Evolutionary conservation across 2,329 filamentous ascomycete genomes (phyloP).

Genomic region (Fusarium sororula): DNA sequence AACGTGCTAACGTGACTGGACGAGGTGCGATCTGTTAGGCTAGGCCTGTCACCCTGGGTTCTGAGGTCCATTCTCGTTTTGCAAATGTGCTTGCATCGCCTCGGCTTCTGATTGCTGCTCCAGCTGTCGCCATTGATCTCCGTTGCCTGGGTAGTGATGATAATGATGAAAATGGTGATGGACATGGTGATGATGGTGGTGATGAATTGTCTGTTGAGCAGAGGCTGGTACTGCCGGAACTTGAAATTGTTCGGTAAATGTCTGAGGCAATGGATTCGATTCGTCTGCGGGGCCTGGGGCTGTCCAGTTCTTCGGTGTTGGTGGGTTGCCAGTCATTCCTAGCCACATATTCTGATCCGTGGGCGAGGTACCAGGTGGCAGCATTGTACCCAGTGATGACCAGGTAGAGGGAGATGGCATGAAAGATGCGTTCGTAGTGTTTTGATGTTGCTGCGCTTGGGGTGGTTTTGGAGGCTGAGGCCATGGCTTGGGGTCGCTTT

Average conservation of each 20-base stretch:
- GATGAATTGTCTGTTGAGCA: constrained; percentile 25
- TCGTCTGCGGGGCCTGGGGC: constrained; percentile 9
- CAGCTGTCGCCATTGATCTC: constrained; percentile 25
- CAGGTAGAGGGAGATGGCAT: constrained; percentile 25
- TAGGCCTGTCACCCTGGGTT: constrained; percentile 14
- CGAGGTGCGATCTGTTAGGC: background rate
- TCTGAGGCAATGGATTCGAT: background rate
- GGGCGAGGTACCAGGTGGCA: constrained; percentile 13
- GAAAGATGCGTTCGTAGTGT: background rate
- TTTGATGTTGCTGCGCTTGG: background rate
- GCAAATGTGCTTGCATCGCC: constrained; percentile 22
- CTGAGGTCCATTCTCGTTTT: constrained; percentile 7
- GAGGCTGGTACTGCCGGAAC: constrained; percentile 5
- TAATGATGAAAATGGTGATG: constrained; percentile 38
- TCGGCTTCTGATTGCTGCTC: constrained; percentile 33
- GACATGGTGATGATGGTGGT: constrained; percentile 32
- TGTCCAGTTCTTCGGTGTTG: constrained; percentile 23
- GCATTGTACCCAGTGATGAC: constrained; percentile 27
- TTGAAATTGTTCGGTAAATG: constrained; percentile 26
- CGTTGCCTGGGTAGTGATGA: constrained; percentile 24
- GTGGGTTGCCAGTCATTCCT: background rate
- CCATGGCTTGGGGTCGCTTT: constrained; percentile 3
- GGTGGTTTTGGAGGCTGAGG: background rate
- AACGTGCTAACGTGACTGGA: background rate
- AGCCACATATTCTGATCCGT: constrained; percentile 26